Evolutionary conservation across 1,139 yeast genomes (phyloP), one percentile per base, ranked within the genome.

Genomic region (Debaryomyces psychrophilus): DNA sequence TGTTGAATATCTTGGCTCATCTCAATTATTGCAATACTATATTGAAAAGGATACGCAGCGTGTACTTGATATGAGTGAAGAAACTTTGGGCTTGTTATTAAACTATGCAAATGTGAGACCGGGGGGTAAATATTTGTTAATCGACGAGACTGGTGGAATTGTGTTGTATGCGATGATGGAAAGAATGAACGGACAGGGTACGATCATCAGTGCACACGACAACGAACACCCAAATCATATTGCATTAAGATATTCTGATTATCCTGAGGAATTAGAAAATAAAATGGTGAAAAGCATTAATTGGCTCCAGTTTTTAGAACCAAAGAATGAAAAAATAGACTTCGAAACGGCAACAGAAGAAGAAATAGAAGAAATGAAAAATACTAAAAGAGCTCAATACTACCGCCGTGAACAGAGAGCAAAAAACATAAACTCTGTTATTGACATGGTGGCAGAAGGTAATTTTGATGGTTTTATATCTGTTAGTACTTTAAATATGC

Each of bases 121-220:
- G 0, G 96, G 96, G 8, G 98, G 99, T 1, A 83, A 78, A 47
- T 95, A 93, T 60, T 71, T 93, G 28, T 85, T 93, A 5, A 77
- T 90, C 45, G 99, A 93, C 61, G 99, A 93, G 59, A 86, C 96
- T 23, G 90, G 96, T 26, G 97, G 98, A 2, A 74, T 92, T 15
- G 65, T 93, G 1, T 81, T 88, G 3, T 88, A 88, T 51, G 89
- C 95, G 4, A 73, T 95, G 77, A 65, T 93, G 69, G 99, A 95
- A 62, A 76, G 98, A 59, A 88, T 93, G 95, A 83, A 82, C 47
- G 90, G 93, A 2, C 70, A 82, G 42, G 99, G 98, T 12, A 73
- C 82, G 8, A 82, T 95, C 41, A 78, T 90, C 3, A 77, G 89
- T 26, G 75, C 86, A 2, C 97, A 93, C 66, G 99, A 92, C 59